These are phyloP conservation scores for Fusarium nelsonii DNA, from an alignment of 2,329 filamentous ascomycete genomes.

Conservation along the genomic window DNA sequence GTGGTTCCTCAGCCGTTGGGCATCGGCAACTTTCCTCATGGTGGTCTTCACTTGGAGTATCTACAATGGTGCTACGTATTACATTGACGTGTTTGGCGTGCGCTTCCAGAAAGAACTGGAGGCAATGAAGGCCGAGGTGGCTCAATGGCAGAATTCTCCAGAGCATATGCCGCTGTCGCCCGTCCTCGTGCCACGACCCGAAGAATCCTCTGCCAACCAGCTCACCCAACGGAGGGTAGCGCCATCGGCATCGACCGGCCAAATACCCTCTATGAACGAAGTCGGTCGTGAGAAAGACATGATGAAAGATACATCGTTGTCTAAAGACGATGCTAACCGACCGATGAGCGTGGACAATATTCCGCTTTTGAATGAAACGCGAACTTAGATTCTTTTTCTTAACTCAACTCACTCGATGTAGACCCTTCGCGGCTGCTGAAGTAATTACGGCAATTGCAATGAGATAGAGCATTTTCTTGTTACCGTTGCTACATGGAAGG, in stretches of 20 bases:
- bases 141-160: slow-evolving; percentile 81
- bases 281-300: slow-evolving; percentile 37
- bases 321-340: slow-evolving; percentile 40
- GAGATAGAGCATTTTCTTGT: too few relatives aligned
- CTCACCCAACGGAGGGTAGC: slow-evolving; percentile 29
- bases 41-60: slow-evolving; percentile 93
- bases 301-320: slow-evolving; percentile 24
- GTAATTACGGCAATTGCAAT: too few relatives aligned
- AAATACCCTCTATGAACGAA: slow-evolving; percentile 35
- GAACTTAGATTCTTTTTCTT: slow-evolving; percentile 16
- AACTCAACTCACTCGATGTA: too few relatives aligned
- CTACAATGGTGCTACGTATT: slow-evolving; percentile 97
- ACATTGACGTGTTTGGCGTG: slow-evolving; percentile 97
- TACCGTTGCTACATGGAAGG: too few relatives aligned
- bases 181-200: slow-evolving; percentile 49
- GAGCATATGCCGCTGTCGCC: slow-evolving; percentile 59
- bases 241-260: slow-evolving; percentile 30
- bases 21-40: slow-evolving; percentile 80
- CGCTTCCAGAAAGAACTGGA: slow-evolving; percentile 97
- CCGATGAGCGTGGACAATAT: slow-evolving; percentile 64
- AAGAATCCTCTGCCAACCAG: slow-evolving; percentile 33
- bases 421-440: too few relatives aligned
- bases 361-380: slow-evolving; percentile 65
- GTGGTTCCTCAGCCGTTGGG: slow-evolving; percentile 92
- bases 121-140: slow-evolving; percentile 86